Base-by-base conservation (phyloP, 768 basidiomycete genomes). In the Termitomyces sp. region DNA sequence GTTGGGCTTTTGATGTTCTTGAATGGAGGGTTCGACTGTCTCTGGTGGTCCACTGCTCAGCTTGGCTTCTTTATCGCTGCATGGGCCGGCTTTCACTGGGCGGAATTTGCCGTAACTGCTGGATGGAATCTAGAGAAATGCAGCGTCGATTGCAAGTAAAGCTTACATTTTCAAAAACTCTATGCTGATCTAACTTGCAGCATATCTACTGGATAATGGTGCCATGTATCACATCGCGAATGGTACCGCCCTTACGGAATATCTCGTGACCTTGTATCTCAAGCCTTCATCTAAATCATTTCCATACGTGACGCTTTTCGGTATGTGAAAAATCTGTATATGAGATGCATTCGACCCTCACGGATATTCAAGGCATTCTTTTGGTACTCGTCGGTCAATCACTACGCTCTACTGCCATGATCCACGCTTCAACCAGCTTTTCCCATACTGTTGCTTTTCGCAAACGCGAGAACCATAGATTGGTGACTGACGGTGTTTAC, bases 51-150 rank as follows among this genome's bases (percentile, higher is more conserved):
- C 0, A 89, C 86, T 27, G 82, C 84, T 56, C 89, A 89, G 65
- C 77, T 97, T 2, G 92, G 90, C 0, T 85, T 91, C 69, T 98
- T 95, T 69, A 60, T 91, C 40, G 85, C 89, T 34, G 79, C 87
- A 5, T 93, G 92, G 90, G 80, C 91, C 0, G 75, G 79, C 35
- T 99, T 99, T 70, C 97, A 99, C 66, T 89, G 93, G 85, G 85
- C 82, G 12, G 97, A 99, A 70, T 98, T 95, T 66, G 90, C 89
- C 37, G 93, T 95, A 4, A 97, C 97, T 7, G 95, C 95, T 0
- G 92, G 92, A 23, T 98, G 92, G 89, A 98, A 98, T 71, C 74
- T 87, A 40, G 88, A 90, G 52, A 97, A 95, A 73, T 90, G 94
- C 66, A 92, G 86, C 58, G 84, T 97, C 8, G 92, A 95, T 67